Evolutionary conservation across 2,329 filamentous ascomycete genomes (phyloP), one percentile per base, ranked within the genome.

Genomic region (Fusarium nelsonii): DNA sequence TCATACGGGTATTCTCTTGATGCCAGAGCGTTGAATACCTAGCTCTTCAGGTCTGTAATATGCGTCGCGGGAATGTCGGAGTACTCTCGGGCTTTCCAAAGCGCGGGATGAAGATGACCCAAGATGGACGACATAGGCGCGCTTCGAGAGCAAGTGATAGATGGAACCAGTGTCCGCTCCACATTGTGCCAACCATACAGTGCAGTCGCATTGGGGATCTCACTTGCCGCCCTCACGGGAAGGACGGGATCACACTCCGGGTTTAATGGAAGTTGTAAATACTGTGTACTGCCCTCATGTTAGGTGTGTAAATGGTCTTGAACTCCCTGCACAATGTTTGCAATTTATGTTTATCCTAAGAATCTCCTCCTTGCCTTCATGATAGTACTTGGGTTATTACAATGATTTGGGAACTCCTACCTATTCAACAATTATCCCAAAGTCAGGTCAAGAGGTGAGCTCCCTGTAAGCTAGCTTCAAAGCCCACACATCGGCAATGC

Each of bases 81-180:
- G 56, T 30, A 58, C 45, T 50, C 41, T 71, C 68, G 69, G 69
- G 15, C n/a, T 68, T 34, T 28, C 44, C 20, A 34, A 23, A 34
- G 26, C 23, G 8, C 37, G 18, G 32, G 43, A 45, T 36, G 37
- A 32, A 6, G 32, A 26, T 52, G 37, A 57, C 15, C 20, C 12
- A 44, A 54, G 34, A 59, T 58, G 26, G 28, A 50, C 64, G 32
- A 58, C 37, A 65, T 53, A 49, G 44, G 39, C 34, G 54, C 43
- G 54, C 44, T 55, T 68, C 26, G 20, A 60, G 20, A 39, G 53
- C 20, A 23, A 34, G 36, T 10, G 28, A 39, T 34, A 20, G 16
- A 50, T 37, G 15, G 45, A 33, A 12, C 45, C 15, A 40, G 34
- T 33, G 59, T 5, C 34, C 51, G 46, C 36, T 65, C 59, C 49